Percentiles rank a stretch among this genome's conserved stretches.
Evolutionary conservation across 108 stramenopile species (phyloP).

Genomic region (Mayamaea pseudoterrestris): DNA sequence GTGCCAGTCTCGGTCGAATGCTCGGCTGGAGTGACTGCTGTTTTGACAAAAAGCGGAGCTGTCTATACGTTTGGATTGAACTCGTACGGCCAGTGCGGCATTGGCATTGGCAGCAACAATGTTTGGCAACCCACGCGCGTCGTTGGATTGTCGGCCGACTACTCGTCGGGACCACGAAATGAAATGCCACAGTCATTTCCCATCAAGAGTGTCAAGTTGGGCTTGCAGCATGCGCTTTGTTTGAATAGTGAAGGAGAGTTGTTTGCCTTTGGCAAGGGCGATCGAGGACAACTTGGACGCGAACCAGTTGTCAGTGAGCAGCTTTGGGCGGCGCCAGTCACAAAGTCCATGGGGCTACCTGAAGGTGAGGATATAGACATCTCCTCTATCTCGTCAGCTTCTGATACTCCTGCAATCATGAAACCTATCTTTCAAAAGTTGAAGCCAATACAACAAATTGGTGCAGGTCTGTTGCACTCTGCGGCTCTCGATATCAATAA

Average conservation of each 20-base stretch:
- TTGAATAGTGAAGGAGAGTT: slow-evolving; percentile 55
- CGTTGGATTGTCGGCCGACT: slow-evolving; percentile 5
- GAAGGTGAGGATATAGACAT: slow-evolving; percentile 1
- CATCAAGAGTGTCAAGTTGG: slow-evolving; percentile 60
- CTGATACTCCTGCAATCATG: not conserved
- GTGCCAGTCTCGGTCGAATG: slow-evolving; percentile 6
- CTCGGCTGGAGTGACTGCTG: slow-evolving; percentile 59
- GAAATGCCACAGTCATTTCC: slow-evolving; percentile 12
- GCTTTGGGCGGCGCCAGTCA: slow-evolving; percentile 14
- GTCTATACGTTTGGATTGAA: slow-evolving; percentile 68
- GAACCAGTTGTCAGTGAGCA: slow-evolving; percentile 19
- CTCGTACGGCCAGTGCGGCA: slow-evolving; percentile 73
- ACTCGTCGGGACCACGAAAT: not conserved
- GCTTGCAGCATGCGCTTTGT: slow-evolving; percentile 82
- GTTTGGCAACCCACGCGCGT: slow-evolving; percentile 64
- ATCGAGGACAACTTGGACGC: slow-evolving; percentile 75
- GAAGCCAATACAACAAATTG: slow-evolving; percentile 31
- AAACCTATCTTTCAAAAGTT: slow-evolving; percentile 4
- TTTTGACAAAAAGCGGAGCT: slow-evolving; percentile 41
- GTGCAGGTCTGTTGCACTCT: slow-evolving; percentile 67
- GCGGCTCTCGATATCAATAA: slow-evolving; percentile 50
- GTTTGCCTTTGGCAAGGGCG: slow-evolving; percentile 81
- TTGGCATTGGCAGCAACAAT: slow-evolving; percentile 38
- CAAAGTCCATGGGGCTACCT: slow-evolving; percentile 14
- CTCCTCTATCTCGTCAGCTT: too few species aligned